Percentiles rank a stretch among this genome's conserved stretches.
These are phyloP conservation scores for Pseudomonodictys pantanalensis DNA, from an alignment of 495 filamentous ascomycete species.

Conservation along the genomic window DNA sequence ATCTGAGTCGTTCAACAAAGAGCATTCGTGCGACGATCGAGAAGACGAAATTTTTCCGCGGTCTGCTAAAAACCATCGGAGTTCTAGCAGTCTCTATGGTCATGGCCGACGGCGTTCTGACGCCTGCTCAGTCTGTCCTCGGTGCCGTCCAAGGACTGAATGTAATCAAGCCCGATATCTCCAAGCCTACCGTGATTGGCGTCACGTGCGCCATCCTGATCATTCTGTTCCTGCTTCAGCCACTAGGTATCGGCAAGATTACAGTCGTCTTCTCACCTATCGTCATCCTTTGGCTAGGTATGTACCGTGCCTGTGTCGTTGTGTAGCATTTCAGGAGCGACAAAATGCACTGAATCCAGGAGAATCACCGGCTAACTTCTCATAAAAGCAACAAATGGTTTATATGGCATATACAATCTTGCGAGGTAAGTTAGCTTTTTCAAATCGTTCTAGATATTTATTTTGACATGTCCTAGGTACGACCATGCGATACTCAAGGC, in stretches of 20 bases:
- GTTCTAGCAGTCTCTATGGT: conserved; percentile 70
- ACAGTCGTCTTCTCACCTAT: conserved; percentile 66
- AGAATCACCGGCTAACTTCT: too few relatives aligned
- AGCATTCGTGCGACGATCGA: conserved; percentile 58
- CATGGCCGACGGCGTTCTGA: conserved; percentile 66
- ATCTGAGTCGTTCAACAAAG: conserved; percentile 53
- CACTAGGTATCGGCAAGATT: conserved; percentile 66
- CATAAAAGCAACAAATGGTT: too few relatives aligned
- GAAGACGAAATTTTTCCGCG: conserved; percentile 50
- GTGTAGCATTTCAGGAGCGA: too few relatives aligned
- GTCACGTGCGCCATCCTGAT: conserved; percentile 67
- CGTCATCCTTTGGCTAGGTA: conserved; percentile 67
- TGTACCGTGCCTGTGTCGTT: too few relatives aligned
- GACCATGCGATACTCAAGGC: conserved; percentile 67
- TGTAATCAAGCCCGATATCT: conserved; percentile 50
- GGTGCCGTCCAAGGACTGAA: conserved; percentile 67
- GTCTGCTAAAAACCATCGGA: conserved; percentile 61
- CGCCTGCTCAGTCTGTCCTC: conserved; percentile 68
- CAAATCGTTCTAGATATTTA: neutral
- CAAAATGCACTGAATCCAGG: too few relatives aligned
- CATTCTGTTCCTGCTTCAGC: conserved; percentile 66
- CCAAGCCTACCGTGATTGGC: conserved; percentile 58
- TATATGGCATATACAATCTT: conserved; percentile 62
- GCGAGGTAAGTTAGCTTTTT: conserved; percentile 6
- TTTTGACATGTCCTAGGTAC: conserved; percentile 58